Conservation (phyloP, 176 grass and related monocot species). For the Rhipidocladum racemiflorum region DNA sequence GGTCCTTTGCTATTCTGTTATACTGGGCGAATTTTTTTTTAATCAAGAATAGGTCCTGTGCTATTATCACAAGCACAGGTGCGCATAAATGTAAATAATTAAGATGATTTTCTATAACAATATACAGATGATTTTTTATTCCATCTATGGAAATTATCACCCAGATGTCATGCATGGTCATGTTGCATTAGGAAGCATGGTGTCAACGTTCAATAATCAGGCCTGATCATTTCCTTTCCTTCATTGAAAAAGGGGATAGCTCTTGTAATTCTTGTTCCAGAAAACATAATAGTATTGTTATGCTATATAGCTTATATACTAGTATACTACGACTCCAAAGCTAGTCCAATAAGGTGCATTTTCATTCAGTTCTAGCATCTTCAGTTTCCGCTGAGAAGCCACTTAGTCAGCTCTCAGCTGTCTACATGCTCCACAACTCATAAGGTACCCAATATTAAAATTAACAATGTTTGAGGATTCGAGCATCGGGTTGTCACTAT, state of each 20-base stretch:
- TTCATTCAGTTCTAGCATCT: conserved; percentile 17
- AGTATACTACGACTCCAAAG: background rate
- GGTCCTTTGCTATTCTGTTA: background rate
- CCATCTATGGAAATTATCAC: background rate
- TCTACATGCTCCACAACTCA: conserved; percentile 4
- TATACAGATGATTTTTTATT: background rate
- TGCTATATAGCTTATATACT: background rate
- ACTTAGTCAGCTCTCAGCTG: background rate
- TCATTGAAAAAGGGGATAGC: background rate
- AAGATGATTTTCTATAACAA: background rate
- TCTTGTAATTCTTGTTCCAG: conserved; percentile 15
- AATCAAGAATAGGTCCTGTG: background rate
- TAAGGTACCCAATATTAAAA: background rate
- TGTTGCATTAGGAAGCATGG: background rate
- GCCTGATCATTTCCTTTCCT: background rate
- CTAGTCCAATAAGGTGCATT: background rate
- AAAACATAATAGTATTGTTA: background rate
- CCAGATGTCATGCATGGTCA: background rate
- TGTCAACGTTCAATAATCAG: conserved; percentile 7
- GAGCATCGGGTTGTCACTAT: background rate
- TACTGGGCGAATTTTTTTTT: too few relatives aligned
- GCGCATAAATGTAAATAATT: background rate
- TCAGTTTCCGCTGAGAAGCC: background rate
- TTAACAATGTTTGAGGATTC: background rate
- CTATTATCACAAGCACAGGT: background rate